Conservation (phyloP, 768 basidiomycete genomes). For the Calocybe cyanea region DNA sequence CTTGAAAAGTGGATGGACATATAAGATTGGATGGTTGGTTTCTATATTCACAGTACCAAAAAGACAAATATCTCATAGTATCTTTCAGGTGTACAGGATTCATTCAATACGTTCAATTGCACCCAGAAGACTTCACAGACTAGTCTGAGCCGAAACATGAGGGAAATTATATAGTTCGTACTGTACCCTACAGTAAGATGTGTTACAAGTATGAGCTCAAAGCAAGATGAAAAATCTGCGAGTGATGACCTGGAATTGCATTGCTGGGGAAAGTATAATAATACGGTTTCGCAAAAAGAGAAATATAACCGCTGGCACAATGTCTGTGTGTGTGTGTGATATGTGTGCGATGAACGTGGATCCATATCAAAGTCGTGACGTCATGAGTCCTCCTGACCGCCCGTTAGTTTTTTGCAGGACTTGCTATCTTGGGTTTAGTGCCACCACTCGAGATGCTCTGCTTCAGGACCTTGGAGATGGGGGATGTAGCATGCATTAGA, state of each 20-base stretch:
- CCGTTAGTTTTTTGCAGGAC: slow-evolving; percentile 17
- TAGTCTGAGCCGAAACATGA: slow-evolving; percentile 1
- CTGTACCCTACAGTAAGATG: too few species aligned
- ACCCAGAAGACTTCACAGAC: slow-evolving; percentile 17
- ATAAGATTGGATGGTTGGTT: slow-evolving; percentile 20
- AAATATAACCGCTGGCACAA: too few species aligned
- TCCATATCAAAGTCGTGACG: neutral
- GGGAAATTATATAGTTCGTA: too few species aligned
- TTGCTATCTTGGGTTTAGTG: slow-evolving; percentile 24
- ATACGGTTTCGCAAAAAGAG: too few species aligned
- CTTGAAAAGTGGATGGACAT: slow-evolving; percentile 18
- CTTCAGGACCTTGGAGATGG: slow-evolving; percentile 33
- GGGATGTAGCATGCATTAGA: slow-evolving; percentile 26
- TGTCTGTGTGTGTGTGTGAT: too few species aligned
- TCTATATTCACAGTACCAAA: neutral
- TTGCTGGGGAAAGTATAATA: too few species aligned
- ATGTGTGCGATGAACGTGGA: too few species aligned
- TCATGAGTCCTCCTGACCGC: neutral
- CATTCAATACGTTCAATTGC: slow-evolving; percentile 17
- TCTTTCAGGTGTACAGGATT: slow-evolving; percentile 15
- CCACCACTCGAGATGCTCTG: slow-evolving; percentile 30
- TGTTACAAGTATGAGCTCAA: neutral
- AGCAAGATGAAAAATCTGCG: neutral
- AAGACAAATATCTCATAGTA: neutral
- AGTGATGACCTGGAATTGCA: too few species aligned